Evolutionary conservation across 2,329 filamentous ascomycete species (phyloP).

Genomic region (Ceratocystis alfenasii): DNA sequence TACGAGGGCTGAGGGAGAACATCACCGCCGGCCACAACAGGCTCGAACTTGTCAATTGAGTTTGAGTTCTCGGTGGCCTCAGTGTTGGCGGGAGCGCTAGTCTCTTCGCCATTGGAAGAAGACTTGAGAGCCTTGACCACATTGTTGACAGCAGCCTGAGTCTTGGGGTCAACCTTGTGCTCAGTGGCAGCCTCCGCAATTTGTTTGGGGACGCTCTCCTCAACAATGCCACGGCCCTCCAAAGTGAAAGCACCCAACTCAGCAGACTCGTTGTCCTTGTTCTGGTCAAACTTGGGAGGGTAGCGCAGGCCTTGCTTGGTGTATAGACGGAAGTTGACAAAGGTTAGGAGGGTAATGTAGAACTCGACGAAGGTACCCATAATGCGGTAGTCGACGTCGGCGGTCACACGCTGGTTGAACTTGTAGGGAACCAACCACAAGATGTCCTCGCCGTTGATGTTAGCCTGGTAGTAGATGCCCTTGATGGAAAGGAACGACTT

Average conservation of each 20-base stretch:
- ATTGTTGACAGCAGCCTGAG: constrained; percentile 56
- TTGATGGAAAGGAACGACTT: constrained; percentile 98
- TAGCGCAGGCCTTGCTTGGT: constrained; percentile 86
- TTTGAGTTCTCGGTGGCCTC: constrained; percentile 39
- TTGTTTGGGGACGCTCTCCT: constrained; percentile 28
- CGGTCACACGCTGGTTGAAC: constrained; percentile 89
- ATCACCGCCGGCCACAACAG: constrained; percentile 72
- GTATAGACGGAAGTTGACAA: constrained; percentile 92
- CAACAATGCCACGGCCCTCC: constrained; percentile 45
- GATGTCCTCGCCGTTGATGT: constrained; percentile 91
- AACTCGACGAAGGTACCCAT: constrained; percentile 99
- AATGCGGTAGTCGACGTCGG: constrained; percentile 94
- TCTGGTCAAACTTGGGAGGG: constrained; percentile 81
- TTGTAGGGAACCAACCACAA: constrained; percentile 96
- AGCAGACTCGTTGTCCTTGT: constrained; percentile 77
- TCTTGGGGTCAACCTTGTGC: constrained; percentile 47
- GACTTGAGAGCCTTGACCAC: constrained; percentile 56
- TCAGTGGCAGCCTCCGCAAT: constrained; percentile 35
- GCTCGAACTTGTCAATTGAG: constrained; percentile 83
- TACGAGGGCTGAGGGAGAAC: constrained; percentile 65
- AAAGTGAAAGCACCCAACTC: constrained; percentile 86
- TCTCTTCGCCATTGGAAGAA: constrained; percentile 35
- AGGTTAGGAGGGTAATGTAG: constrained; percentile 90
- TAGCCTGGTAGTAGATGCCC: constrained; percentile 98
- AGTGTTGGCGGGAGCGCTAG: constrained; percentile 34